Conservation (phyloP, 805 yeast species). For the Candida ulmi region DNA sequence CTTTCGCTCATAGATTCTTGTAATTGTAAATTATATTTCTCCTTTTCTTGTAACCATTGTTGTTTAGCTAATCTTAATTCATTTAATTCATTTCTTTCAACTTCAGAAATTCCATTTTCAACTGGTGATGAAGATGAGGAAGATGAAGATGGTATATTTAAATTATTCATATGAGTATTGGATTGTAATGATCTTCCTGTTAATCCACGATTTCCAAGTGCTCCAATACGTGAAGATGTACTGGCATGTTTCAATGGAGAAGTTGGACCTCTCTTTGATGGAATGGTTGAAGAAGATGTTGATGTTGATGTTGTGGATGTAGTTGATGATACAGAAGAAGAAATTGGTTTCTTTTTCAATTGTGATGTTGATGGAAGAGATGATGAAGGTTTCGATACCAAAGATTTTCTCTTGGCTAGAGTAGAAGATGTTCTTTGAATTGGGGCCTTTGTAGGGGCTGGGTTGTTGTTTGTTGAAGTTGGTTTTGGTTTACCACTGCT, state of each 20-base stretch:
- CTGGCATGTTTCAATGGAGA: conserved; percentile 54
- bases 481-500: conserved; percentile 19
- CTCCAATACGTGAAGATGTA: conserved; percentile 21
- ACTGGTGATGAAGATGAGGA: no score
- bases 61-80: conserved; percentile 49
- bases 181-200: conserved; percentile 38
- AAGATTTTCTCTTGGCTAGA: conserved; percentile 9
- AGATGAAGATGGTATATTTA: conserved; percentile 2
- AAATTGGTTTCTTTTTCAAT: conserved; percentile 7
- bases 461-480: no score
- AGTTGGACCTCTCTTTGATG: conserved; percentile 64
- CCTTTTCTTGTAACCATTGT: conserved; percentile 26
- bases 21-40: conserved; percentile 22
- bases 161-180: conserved; percentile 15
- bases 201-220: conserved; percentile 25
- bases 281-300: conserved; percentile 33
- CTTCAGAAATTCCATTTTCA: conserved; percentile 9
- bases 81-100: conserved; percentile 39
- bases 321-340: no score
- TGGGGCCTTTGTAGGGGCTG: conserved; percentile 14
- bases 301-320: conserved; percentile 5
- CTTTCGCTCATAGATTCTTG: conserved; percentile 25
- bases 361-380: conserved; percentile 6
- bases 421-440: conserved; percentile 3
- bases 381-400: conserved; percentile 8